Evolutionary conservation across 2,329 filamentous ascomycete genomes (phyloP), one percentile per base, ranked within the genome.

Genomic region (Arthrobotrys sinensis): DNA sequence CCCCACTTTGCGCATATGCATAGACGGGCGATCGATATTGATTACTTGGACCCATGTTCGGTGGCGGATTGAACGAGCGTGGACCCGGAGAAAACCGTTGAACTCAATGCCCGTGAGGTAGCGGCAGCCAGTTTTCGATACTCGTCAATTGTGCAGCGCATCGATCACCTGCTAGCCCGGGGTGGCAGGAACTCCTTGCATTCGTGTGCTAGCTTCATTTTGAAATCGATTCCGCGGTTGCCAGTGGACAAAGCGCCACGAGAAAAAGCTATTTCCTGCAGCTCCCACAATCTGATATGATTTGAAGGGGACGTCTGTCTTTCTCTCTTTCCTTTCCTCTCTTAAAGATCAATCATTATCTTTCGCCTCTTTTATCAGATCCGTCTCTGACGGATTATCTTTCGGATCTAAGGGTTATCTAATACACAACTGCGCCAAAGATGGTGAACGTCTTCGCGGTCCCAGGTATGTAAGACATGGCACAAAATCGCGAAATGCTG

Each of bases 391-490:
- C 43, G 76, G 28, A 70, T 75, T 79, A 78, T 78, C 75, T 78
- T 48, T 78, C 75, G 75, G 75, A 78, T 78, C 75, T 72, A 67
- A 75, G 48, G 43, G 57, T 62, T 75, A 63, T 32, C 71, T 45
- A 19, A 40, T 32, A 46, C 19, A 52, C 36, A 45, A 60, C 24
- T 46, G 43, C 50, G 38, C 21, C 52, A 69, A 90, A 89, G 86
- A 90, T 91, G 83, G 87, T 88, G 78, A 89, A 91, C 83, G 90
- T 94, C 73, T 94, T 94, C 84, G 89, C 91, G 80, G 90, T 93
- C 21, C 92, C 91, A 80, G 85, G 87, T 88, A 82, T 80, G 83
- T 72, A 28, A 43, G 24, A 28, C 68, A 62, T 46, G 34, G 48
- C 48, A 21, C 46, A 71, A 38, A 62, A 40, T 40, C 45, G 40